Evolutionary conservation across 2,329 filamentous ascomycete genomes (phyloP).

Genomic region (Neopestalotiopsis sp.): DNA sequence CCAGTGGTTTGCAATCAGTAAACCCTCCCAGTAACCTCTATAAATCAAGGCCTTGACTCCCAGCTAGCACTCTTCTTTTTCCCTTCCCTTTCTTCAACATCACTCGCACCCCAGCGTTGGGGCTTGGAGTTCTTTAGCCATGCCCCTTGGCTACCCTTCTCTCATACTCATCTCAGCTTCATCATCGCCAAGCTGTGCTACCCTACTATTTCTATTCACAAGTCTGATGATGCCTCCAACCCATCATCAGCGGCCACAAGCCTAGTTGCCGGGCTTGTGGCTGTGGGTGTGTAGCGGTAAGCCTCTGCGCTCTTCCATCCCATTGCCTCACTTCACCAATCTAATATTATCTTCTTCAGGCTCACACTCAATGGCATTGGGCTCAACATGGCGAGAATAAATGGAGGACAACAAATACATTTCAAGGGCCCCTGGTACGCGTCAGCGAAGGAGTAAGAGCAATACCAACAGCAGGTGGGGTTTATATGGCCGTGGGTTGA

Average conservation of each 20-base stretch:
- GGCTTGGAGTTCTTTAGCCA: neutral
- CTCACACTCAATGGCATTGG: neutral
- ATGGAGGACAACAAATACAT: neutral
- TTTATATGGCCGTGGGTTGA: too few relatives aligned
- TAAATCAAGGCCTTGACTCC: neutral
- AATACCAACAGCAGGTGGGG: neutral
- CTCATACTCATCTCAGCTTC: neutral
- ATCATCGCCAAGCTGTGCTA: neutral
- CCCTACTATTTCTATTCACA: neutral
- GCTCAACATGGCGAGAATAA: neutral
- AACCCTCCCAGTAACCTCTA: neutral
- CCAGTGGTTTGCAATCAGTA: neutral
- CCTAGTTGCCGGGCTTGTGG: neutral
- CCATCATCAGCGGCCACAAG: too few relatives aligned
- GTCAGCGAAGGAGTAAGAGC: neutral
- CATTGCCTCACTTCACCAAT: too few relatives aligned
- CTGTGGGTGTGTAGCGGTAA: neutral
- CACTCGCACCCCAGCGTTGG: neutral
- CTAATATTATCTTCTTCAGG: neutral
- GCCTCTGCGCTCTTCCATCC: too few relatives aligned
- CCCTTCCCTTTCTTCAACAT: neutral
- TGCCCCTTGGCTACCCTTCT: neutral
- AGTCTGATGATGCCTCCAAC: too few relatives aligned
- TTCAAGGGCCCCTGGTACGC: neutral
- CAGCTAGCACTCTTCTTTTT: neutral